These are phyloP conservation scores for Phialocephala sp. DNA, from an alignment of 2,329 filamentous ascomycete genomes.

Conservation along the genomic window DNA sequence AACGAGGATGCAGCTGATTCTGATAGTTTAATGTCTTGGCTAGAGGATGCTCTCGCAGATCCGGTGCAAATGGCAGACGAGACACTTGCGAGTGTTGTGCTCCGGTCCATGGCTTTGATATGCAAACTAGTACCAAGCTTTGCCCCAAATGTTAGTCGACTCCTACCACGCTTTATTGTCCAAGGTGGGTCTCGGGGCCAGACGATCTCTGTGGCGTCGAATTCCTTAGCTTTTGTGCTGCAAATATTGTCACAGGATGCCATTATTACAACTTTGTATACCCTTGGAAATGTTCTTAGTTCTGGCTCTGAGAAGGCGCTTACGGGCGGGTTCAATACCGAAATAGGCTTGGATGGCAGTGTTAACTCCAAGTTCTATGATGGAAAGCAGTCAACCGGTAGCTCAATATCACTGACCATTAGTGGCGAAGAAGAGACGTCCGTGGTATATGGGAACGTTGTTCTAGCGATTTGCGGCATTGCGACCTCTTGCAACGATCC, in stretches of 20 bases:
- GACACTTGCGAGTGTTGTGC: slow-evolving; percentile 74
- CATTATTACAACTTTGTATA: slow-evolving; percentile 93
- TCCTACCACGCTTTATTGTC: slow-evolving; percentile 86
- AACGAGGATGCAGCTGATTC: slow-evolving; percentile 82
- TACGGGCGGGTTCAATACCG: slow-evolving; percentile 49
- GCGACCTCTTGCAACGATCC: slow-evolving; percentile 81
- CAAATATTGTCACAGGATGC: slow-evolving; percentile 87
- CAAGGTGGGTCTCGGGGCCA: slow-evolving; percentile 74
- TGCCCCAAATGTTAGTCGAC: slow-evolving; percentile 76
- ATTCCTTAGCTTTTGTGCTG: slow-evolving; percentile 81
- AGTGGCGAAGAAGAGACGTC: slow-evolving; percentile 80
- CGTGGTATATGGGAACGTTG: slow-evolving; percentile 81
- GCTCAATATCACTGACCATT: slow-evolving; percentile 78
- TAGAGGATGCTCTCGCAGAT: slow-evolving; percentile 82
- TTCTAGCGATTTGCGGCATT: slow-evolving; percentile 94
- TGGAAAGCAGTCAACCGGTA: slow-evolving; percentile 67
- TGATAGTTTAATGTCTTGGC: slow-evolving; percentile 81
- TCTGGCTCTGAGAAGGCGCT: slow-evolving; percentile 58
- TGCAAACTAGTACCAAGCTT: slow-evolving; percentile 76
- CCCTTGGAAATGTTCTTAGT: slow-evolving; percentile 92
- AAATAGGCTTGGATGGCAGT: slow-evolving; percentile 58
- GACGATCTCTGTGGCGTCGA: slow-evolving; percentile 79
- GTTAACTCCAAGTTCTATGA: slow-evolving; percentile 55
- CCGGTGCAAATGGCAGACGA: slow-evolving; percentile 82
- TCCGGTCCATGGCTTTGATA: slow-evolving; percentile 82